Conservation (phyloP, 768 basidiomycete species). For the Gymnopilus dilepis region DNA sequence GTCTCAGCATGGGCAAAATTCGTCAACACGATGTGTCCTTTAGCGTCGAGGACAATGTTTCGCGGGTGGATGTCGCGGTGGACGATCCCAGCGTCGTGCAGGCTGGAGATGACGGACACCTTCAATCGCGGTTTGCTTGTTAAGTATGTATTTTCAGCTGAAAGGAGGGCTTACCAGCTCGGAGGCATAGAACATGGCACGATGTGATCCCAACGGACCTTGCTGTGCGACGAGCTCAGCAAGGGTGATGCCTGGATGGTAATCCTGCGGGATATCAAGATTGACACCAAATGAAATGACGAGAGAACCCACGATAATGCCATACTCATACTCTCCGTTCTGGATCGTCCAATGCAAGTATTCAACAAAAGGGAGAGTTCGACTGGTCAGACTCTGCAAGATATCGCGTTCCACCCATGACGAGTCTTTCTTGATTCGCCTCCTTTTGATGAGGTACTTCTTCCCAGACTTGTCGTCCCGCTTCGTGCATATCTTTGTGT, state of each 20-base stretch:
- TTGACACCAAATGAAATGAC: neutral
- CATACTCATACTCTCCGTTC: constrained; percentile 41
- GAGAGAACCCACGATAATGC: constrained; percentile 41
- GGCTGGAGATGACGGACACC: constrained; percentile 46
- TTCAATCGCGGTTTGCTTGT: constrained; percentile 20
- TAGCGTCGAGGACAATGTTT: constrained; percentile 45
- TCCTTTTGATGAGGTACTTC: constrained; percentile 36
- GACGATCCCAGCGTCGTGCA: constrained; percentile 52
- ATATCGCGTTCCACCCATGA: constrained; percentile 39
- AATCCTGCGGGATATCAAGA: constrained; percentile 21
- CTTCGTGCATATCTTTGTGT: constrained; percentile 23
- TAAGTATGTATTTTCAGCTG: neutral
- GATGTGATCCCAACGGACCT: constrained; percentile 40
- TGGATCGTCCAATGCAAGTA: constrained; percentile 46
- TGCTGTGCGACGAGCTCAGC: constrained; percentile 34
- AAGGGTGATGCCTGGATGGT: constrained; percentile 26
- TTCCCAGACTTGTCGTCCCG: constrained; percentile 33
- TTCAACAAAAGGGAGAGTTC: constrained; percentile 43
- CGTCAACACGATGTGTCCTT: constrained; percentile 53
- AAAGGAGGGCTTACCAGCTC: constrained; percentile 47
- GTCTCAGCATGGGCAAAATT: constrained; percentile 46
- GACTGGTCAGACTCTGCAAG: constrained; percentile 39
- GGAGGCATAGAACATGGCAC: constrained; percentile 48
- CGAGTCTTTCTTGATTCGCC: constrained; percentile 25
- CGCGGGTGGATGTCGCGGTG: constrained; percentile 53